Conservation (phyloP, 2,329 filamentous ascomycete genomes). For the Aureobasidium pullulans region DNA sequence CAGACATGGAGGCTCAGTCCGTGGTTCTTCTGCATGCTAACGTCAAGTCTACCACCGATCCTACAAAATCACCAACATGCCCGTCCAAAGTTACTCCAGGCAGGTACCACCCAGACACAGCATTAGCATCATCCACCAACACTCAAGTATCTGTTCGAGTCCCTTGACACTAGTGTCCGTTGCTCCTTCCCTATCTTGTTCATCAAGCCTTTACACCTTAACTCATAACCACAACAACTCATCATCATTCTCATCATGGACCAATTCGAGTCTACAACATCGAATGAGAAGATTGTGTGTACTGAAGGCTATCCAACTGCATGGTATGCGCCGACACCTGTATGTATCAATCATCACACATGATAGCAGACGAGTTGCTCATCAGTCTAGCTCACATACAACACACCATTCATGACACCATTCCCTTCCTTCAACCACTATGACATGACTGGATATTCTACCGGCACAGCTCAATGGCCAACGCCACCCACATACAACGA, state of each 20-base stretch:
- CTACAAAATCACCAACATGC: slow-evolving; percentile 10
- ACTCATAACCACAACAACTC: background rate
- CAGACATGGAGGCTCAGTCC: slow-evolving; percentile 13
- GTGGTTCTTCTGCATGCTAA: slow-evolving; percentile 1
- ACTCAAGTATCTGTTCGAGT: background rate
- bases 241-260: slow-evolving; percentile 3
- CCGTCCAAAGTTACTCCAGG: slow-evolving; percentile 2
- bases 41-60: slow-evolving; percentile 3
- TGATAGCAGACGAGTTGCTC: background rate
- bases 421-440: slow-evolving; percentile 24
- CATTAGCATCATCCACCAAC: slow-evolving; percentile 8
- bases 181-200: background rate
- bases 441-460: slow-evolving; percentile 20
- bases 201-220: background rate
- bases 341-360: background rate
- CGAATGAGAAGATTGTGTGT: slow-evolving; percentile 8
- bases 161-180: background rate
- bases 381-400: slow-evolving; percentile 19
- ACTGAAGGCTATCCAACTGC: slow-evolving; percentile 7
- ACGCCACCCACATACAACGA: slow-evolving; percentile 9
- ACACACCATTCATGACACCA: slow-evolving; percentile 28
- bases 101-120: slow-evolving; percentile 1
- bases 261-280: slow-evolving; percentile 5
- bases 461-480: slow-evolving; percentile 12
- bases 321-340: slow-evolving; percentile 9